Percentiles rank a stretch among this genome's conserved stretches.
These are phyloP conservation scores for Pezicula rhizophila DNA, from an alignment of 2,329 filamentous ascomycete genomes.

Conservation along the genomic window DNA sequence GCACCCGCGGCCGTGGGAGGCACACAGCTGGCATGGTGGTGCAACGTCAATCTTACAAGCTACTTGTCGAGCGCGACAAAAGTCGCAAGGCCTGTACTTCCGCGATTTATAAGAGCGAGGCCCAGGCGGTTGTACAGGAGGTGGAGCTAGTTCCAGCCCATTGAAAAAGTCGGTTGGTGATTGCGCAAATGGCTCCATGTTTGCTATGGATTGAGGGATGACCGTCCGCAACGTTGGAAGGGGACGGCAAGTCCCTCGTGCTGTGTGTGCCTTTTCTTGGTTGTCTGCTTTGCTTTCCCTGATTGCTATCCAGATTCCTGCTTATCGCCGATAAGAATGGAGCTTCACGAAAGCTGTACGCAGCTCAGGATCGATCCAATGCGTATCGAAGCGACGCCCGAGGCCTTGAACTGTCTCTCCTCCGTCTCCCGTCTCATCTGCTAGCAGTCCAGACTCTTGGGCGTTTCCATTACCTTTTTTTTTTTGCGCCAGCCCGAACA, in stretches of 20 bases:
- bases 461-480: neutral
- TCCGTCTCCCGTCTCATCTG: too few relatives aligned
- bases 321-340: too few relatives aligned
- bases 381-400: too few relatives aligned
- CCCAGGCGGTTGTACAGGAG: conserved; percentile 17
- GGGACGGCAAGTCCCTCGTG: neutral
- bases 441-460: too few relatives aligned
- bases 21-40: conserved; percentile 37
- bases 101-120: conserved; percentile 26
- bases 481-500: neutral
- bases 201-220: conserved; percentile 13
- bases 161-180: conserved; percentile 23
- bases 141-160: conserved; percentile 17
- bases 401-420: too few relatives aligned
- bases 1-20: conserved; percentile 35
- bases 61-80: conserved; percentile 38
- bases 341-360: too few relatives aligned
- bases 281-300: too few relatives aligned
- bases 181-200: neutral
- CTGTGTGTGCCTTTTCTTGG: too few relatives aligned
- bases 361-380: too few relatives aligned
- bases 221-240: conserved; percentile 4
- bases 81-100: conserved; percentile 37
- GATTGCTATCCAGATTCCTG: too few relatives aligned
- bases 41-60: conserved; percentile 36